Evolutionary conservation across 2,329 filamentous ascomycete genomes (phyloP), one percentile per base, ranked within the genome.

Genomic region (Huntiella abstrusa): DNA sequence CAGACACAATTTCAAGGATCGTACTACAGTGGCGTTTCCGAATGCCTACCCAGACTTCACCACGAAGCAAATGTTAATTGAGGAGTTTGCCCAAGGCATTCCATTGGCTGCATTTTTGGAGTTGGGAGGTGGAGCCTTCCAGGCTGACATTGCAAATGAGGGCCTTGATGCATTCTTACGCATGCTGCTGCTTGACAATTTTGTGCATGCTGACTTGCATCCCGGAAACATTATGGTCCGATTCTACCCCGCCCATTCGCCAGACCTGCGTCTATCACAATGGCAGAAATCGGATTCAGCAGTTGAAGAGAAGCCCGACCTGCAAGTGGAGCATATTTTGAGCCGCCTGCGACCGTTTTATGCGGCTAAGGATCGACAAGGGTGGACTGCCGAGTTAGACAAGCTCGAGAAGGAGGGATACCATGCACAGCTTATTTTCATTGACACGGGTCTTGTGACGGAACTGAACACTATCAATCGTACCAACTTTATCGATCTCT

Each of bases 141-240:
- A 95, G 58, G 77, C 84, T 55, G 88, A 95, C 53, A 93, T 98
- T 52, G 87, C 91, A 3, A 80, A 93, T 49, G 88, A 96, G 64
- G 91, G 91, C 0, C 73, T 98, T 0, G 87, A 98, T 59, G 87
- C 88, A 3, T 98, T 98, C 61, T 64, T 98, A 43, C 84, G 87
- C 56, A 98, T 98, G 91, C 67, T 98, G 12, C 70, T 98, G 10
- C 80, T 98, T 35, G 91, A 98, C 61, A 98, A 98, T 60, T 98
- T 98, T 60, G 80, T 95, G 19, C 91, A 98, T 58, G 88, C 91
- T 4, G 91, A 98, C 58, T 66, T 98, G 28, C 91, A 98, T 58
- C 91, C 91, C 0, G 91, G 91, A 19, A 98, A 98, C 60, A 96
- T 98, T 63, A 96, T 98, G 87, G 88, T 98, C 41, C 85, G 92